phyloP scores from a whole-genome alignment of 768 basidiomycete species.

The Leccinum aurantiacum region DNA sequence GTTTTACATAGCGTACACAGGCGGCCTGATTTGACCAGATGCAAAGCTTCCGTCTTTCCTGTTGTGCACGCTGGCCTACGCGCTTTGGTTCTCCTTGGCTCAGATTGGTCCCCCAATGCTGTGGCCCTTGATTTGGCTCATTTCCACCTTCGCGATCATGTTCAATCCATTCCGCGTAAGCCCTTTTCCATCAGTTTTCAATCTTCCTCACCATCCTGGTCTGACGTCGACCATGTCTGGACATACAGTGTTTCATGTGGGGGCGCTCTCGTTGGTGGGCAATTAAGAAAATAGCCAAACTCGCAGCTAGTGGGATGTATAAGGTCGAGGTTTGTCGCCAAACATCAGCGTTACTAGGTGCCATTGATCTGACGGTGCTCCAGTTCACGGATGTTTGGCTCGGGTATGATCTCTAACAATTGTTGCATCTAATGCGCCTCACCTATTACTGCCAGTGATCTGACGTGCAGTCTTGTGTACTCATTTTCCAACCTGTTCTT shows the following conservation, averaged over 20 bases:
- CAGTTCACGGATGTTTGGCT: slow-evolving; percentile 90
- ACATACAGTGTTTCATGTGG: slow-evolving; percentile 43
- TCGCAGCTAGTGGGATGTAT: slow-evolving; percentile 67
- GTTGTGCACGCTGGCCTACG: slow-evolving; percentile 69
- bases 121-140: slow-evolving; percentile 85
- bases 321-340: slow-evolving; percentile 63
- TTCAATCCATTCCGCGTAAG: slow-evolving; percentile 73
- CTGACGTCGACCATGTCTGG: slow-evolving; percentile 29
- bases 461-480: slow-evolving; percentile 79
- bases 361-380: slow-evolving; percentile 4
- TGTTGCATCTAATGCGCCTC: slow-evolving; percentile 3
- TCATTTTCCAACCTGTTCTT: slow-evolving; percentile 72
- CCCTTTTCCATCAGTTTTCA: background rate
- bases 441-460: slow-evolving; percentile 52
- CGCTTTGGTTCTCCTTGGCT: slow-evolving; percentile 83
- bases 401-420: slow-evolving; percentile 48
- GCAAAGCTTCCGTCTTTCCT: slow-evolving; percentile 75
- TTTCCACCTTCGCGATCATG: slow-evolving; percentile 54
- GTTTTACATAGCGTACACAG: slow-evolving; percentile 13
- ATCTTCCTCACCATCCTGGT: too few relatives aligned
- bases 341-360: background rate
- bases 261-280: slow-evolving; percentile 70
- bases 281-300: slow-evolving; percentile 56
- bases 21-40: slow-evolving; percentile 1
- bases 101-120: slow-evolving; percentile 66